Conservation (phyloP, 169 alveolate genomes). For the Cryptosporidium viatorum region DNA sequence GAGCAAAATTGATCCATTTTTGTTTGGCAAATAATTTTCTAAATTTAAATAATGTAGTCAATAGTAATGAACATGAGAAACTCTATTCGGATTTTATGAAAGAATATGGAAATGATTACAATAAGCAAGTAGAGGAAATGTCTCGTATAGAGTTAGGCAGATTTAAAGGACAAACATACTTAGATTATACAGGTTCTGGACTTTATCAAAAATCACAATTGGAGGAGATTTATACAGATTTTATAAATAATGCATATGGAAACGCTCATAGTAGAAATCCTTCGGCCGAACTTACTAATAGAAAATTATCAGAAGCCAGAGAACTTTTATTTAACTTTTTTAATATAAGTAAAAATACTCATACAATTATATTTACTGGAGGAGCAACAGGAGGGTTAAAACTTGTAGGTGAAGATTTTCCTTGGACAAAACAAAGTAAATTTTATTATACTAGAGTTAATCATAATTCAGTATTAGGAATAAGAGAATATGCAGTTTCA, state of each 20-base stretch:
- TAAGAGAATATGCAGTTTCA: constrained; percentile 75
- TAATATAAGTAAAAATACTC: constrained; percentile 58
- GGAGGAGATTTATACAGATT: constrained; percentile 65
- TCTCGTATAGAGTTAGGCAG: constrained; percentile 61
- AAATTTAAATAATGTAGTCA: no score
- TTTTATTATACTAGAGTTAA: constrained; percentile 75
- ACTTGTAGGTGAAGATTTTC: constrained; percentile 79
- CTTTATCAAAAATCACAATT: constrained; percentile 76
- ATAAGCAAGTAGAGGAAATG: constrained; percentile 52
- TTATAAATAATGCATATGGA: constrained; percentile 75
- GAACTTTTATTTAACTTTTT: constrained; percentile 53
- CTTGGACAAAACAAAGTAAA: constrained; percentile 67
- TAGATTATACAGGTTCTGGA: constrained; percentile 78
- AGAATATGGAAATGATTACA: constrained; percentile 40
- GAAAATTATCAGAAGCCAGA: constrained; percentile 77
- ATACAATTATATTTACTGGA: constrained; percentile 77
- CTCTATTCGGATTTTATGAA: background rate
- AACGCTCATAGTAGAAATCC: constrained; percentile 79
- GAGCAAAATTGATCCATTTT: no score
- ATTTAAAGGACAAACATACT: constrained; percentile 71
- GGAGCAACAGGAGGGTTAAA: constrained; percentile 81
- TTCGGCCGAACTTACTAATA: constrained; percentile 76
- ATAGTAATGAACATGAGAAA: background rate
- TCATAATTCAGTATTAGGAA: constrained; percentile 80
- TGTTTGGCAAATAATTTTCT: background rate